Evolutionary conservation across 805 yeast genomes (phyloP).

Genomic region (Myxozyma kluyveri): DNA sequence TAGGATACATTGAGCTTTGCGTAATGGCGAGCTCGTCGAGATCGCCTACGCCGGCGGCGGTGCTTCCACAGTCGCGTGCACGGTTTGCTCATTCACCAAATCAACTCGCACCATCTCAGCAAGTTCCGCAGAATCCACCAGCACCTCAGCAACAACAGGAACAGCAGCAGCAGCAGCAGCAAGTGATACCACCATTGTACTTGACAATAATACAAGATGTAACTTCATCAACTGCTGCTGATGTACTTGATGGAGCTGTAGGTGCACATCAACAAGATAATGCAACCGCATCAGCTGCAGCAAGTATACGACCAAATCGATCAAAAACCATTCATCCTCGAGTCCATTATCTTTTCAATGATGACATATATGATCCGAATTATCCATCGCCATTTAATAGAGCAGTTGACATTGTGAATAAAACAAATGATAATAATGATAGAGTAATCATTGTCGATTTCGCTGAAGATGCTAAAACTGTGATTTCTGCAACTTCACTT

Average conservation of each 20-base stretch:
- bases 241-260: constrained; percentile 2
- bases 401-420: neutral
- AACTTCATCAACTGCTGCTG: constrained; percentile 6
- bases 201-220: constrained; percentile 20
- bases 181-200: constrained; percentile 18
- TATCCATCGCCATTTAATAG: constrained; percentile 7
- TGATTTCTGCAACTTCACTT: constrained; percentile 37
- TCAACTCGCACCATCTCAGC: neutral
- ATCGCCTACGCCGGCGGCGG: constrained; percentile 1
- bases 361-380: constrained; percentile 34
- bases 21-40: constrained; percentile 4
- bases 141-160: neutral
- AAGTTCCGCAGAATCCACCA: neutral
- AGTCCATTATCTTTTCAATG: constrained; percentile 40
- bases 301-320: neutral
- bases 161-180: neutral
- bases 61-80: too few relatives aligned
- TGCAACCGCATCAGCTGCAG: neutral
- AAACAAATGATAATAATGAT: neutral
- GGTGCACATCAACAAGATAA: neutral
- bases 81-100: too few relatives aligned
- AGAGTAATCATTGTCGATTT: constrained; percentile 39
- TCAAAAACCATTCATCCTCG: constrained; percentile 35
- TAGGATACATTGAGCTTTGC: too few relatives aligned
- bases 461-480: constrained; percentile 37